phyloP scores from a whole-genome alignment of 345 rosid species.

The Gossypium stocksii region DNA sequence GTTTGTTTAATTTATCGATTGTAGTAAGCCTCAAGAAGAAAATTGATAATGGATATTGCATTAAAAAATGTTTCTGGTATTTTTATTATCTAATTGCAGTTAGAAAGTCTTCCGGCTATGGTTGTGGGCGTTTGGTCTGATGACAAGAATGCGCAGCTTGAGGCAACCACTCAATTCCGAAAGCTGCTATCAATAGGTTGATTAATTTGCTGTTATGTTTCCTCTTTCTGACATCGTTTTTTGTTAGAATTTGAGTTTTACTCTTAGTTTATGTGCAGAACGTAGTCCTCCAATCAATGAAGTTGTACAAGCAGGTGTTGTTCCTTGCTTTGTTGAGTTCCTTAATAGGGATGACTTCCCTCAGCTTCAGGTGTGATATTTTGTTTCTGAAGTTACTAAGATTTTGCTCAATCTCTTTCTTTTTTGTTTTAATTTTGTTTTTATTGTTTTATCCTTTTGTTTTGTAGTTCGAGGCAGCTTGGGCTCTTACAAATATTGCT shows the following conservation, averaged over 20 bases:
- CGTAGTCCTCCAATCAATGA: conserved; percentile 73
- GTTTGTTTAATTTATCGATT: not conserved
- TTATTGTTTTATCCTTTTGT: not conserved
- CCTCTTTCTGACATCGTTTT: not conserved
- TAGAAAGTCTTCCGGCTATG: conserved; percentile 62
- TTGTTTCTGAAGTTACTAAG: not conserved
- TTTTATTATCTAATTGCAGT: conserved; percentile 29
- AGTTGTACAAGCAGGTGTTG: conserved; percentile 63
- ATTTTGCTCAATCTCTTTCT: not conserved
- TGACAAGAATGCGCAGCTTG: conserved; percentile 51
- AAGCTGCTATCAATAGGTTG: conserved; percentile 68
- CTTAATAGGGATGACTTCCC: conserved; percentile 71
- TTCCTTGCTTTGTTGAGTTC: conserved; percentile 73
- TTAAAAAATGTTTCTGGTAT: not conserved
- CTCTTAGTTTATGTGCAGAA: conserved; percentile 31
- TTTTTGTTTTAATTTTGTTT: not conserved
- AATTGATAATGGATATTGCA: not conserved
- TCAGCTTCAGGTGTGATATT: conserved; percentile 55
- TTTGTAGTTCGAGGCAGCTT: conserved; percentile 76
- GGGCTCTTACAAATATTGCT: conserved; percentile 84
- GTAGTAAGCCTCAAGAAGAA: not conserved
- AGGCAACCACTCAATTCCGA: conserved; percentile 62
- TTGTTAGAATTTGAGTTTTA: not conserved
- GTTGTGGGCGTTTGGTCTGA: conserved; percentile 60
- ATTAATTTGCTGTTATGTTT: not conserved